Evolutionary conservation across 2,329 filamentous ascomycete species (phyloP), one percentile per base, ranked within the genome.

Genomic region (Trichoderma harzianum): DNA sequence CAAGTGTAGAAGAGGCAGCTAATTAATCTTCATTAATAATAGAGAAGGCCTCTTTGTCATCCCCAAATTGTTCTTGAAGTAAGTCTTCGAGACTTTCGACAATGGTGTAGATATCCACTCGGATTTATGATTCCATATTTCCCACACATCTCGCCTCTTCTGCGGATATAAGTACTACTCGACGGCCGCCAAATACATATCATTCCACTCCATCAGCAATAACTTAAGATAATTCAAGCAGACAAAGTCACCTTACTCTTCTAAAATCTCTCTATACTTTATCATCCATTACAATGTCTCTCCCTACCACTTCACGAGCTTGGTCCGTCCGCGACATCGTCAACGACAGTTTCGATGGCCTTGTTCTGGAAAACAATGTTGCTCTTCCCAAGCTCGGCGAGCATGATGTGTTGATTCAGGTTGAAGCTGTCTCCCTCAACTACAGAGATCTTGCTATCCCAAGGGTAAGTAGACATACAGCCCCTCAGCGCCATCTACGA

Each of bases 391-490:
- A 51, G 24, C 53, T 72, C n/a, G 34, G 63, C 11, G 53, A 66
- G 11, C 24, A 21, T 8, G 47, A 71, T n/a, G 51, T 73, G 14
- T 51, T 72, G 43, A 73, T 80, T 57, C 70, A 77, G 39, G 68
- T 76, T 51, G 69, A 74, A 24, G 79, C 76, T 14, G 74, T 75
- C 16, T 72, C 75, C 8, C 63, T 78, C 26, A 75, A 77, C 62
- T 77, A 76, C 66, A 72, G 73, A 51, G 76, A 79, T n/a, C 66
- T 78, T 24, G 53, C 34, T 5, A 68, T 68, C 24, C 65, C 65
- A 18, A 68, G 34, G 12, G 65, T 68, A 68, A n/a, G 65, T 68
- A 30, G 11, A 39, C 7, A 12, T 12, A 30, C 36, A 57, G 4
- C 10, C 14, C 16, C 10, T 5, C 39, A 6, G 12, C 39, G 0